Percentiles rank a stretch among this genome's conserved stretches.
phyloP scores from a whole-genome alignment of 805 yeast genomes.

The Kurtzmaniella cleridarum region DNA sequence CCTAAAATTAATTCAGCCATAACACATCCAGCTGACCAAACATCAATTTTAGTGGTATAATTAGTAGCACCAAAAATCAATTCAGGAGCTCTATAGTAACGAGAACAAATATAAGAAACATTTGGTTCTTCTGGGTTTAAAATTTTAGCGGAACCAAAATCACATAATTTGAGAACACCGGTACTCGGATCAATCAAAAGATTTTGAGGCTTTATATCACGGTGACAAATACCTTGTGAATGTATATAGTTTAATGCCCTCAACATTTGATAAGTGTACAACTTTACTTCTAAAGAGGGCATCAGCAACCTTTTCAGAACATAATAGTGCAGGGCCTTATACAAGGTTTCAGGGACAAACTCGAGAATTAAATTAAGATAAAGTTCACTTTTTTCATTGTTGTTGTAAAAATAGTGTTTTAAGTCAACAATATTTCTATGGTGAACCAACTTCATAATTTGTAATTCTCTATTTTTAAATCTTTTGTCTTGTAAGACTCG shows the following conservation, averaged over 20 bases:
- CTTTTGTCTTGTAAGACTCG: conserved; percentile 94
- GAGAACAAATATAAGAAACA: conserved; percentile 92
- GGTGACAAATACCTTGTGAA: conserved; percentile 77
- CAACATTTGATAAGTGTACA: conserved; percentile 72
- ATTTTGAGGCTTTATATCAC: conserved; percentile 91
- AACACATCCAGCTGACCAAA: conserved; percentile 98
- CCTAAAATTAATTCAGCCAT: conserved; percentile 95
- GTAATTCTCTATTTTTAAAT: conserved; percentile 90
- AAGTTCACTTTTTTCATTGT: conserved; percentile 67
- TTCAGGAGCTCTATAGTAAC: conserved; percentile 97
- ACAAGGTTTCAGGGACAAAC: conserved; percentile 92
- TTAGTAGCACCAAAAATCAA: conserved; percentile 95
- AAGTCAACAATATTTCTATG: conserved; percentile 87
- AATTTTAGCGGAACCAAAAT: conserved; percentile 93
- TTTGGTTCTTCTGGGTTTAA: conserved; percentile 88
- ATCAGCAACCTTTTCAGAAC: conserved; percentile 67
- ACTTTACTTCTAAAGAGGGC: conserved; percentile 87
- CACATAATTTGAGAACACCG: conserved; percentile 87
- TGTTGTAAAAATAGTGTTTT: conserved; percentile 78
- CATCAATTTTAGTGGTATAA: conserved; percentile 93
- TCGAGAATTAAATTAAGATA: conserved; percentile 88
- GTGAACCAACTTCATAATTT: conserved; percentile 84
- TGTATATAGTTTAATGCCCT: conserved; percentile 79
- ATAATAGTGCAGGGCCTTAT: conserved; percentile 81
- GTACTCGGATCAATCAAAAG: conserved; percentile 78